A percentile compares a stretch with the other conserved stretches of the same genome.
Conservation (phyloP, 192 early-diverging fungal genomes). For the Umbelopsis sp. region DNA sequence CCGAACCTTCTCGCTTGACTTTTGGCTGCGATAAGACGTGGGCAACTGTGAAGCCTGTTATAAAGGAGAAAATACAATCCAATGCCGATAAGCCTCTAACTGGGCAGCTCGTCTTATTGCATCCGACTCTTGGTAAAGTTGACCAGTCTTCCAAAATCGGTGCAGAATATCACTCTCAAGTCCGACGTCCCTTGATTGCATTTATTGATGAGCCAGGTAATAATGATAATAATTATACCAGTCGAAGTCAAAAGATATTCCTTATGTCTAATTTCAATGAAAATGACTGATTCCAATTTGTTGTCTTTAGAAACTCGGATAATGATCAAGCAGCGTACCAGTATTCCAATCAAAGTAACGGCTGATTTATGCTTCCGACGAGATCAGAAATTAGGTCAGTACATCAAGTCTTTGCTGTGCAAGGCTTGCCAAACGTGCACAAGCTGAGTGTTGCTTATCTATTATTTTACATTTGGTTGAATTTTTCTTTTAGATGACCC, state of each 20-base stretch:
- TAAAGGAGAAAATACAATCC: background rate
- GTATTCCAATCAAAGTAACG: slow-evolving; percentile 11
- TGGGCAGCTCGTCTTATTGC: background rate
- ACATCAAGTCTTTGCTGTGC: background rate
- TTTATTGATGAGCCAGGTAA: slow-evolving; percentile 18
- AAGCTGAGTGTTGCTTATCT: no score
- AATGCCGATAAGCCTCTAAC: background rate
- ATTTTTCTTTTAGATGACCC: slow-evolving; percentile 5
- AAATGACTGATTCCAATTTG: no score
- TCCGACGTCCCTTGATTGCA: background rate
- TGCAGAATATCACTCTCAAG: background rate
- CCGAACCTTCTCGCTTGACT: background rate
- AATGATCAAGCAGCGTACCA: slow-evolving; percentile 4
- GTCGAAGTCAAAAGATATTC: no score
- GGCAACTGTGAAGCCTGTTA: background rate
- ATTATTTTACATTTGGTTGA: background rate
- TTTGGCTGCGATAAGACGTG: slow-evolving; percentile 12
- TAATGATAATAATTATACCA: background rate
- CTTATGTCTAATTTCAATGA: no score
- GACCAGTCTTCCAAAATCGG: background rate
- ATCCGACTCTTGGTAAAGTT: slow-evolving; percentile 9
- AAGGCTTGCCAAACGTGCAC: background rate
- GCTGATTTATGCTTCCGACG: background rate
- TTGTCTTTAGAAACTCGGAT: background rate
- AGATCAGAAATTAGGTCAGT: slow-evolving; percentile 14